Evolutionary conservation across 139 green algal genomes (phyloP).

Genomic region (Volvox reticuliferus): DNA sequence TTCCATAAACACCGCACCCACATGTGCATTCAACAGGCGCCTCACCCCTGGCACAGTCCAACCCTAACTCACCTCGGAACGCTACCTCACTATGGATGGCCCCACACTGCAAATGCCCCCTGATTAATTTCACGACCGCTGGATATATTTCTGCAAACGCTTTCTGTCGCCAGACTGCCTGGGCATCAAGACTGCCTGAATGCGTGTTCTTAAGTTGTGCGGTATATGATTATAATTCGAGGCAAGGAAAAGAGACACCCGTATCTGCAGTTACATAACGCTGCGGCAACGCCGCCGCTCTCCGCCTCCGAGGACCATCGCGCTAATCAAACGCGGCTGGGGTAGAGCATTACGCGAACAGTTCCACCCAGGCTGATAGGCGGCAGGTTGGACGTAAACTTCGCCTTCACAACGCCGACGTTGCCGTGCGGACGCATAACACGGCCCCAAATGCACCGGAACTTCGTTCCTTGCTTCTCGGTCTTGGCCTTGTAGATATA

Average conservation of each 20-base stretch:
- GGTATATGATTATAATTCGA: background rate
- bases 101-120: too few species aligned
- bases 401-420: constrained; percentile 90
- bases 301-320: background rate
- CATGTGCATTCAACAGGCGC: too few species aligned
- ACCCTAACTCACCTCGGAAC: too few species aligned
- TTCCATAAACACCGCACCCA: too few species aligned
- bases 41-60: too few species aligned
- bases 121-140: too few species aligned
- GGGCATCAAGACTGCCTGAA: background rate
- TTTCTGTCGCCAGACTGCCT: too few species aligned
- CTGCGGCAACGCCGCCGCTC: constrained; percentile 2
- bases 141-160: too few species aligned
- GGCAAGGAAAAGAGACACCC: background rate
- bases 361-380: constrained; percentile 81
- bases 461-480: constrained; percentile 93
- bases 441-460: constrained; percentile 97
- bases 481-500: constrained; percentile 99
- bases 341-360: constrained; percentile 93
- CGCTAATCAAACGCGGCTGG: constrained; percentile 76
- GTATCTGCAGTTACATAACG: constrained; percentile 29
- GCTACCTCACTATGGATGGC: too few species aligned
- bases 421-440: constrained; percentile 92
- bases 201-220: background rate
- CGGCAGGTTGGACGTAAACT: constrained; percentile 98